Percentiles rank a stretch among this genome's conserved stretches.
Conservation (phyloP, 1,139 yeast genomes). For the Pneumocystis murina region DNA sequence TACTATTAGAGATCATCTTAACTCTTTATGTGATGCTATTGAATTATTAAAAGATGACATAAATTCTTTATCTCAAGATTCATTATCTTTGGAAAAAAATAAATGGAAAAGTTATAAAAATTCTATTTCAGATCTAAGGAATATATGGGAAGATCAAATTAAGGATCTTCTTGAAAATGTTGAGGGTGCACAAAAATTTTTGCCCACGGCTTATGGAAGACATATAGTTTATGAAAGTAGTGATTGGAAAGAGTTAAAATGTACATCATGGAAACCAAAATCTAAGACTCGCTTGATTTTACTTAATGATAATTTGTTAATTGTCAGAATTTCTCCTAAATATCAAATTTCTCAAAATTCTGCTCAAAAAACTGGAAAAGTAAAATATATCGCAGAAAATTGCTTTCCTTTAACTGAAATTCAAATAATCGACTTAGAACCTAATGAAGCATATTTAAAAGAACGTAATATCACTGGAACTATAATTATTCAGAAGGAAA, state of each 20-base stretch:
- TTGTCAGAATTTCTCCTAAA: constrained; percentile 45
- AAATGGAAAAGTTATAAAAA: constrained; percentile 26
- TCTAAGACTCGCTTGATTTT: constrained; percentile 64
- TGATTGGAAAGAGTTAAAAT: constrained; percentile 76
- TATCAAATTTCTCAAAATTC: constrained; percentile 17
- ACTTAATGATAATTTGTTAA: constrained; percentile 58
- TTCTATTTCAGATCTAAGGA: constrained; percentile 57
- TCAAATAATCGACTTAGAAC: constrained; percentile 30
- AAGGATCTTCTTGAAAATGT: constrained; percentile 63
- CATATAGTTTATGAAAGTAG: constrained; percentile 70
- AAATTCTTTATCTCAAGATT: neutral
- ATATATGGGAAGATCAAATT: constrained; percentile 67
- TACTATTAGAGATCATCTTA: constrained; percentile 8
- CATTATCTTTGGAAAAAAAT: neutral
- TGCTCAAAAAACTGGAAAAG: constrained; percentile 4
- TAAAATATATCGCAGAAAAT: constrained; percentile 50
- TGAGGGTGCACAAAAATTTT: constrained; percentile 74
- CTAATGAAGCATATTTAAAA: constrained; percentile 2
- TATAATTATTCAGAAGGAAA: constrained; percentile 19
- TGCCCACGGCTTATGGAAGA: constrained; percentile 66
- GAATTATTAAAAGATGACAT: constrained; percentile 8
- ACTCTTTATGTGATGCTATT: constrained; percentile 5
- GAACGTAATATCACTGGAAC: constrained; percentile 5
- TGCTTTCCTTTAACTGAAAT: constrained; percentile 66
- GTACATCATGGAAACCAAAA: constrained; percentile 72